Percentiles rank a stretch among this genome's conserved stretches.
Conservation (phyloP, 306 rosid species). For the Begonia loranthoides region DNA sequence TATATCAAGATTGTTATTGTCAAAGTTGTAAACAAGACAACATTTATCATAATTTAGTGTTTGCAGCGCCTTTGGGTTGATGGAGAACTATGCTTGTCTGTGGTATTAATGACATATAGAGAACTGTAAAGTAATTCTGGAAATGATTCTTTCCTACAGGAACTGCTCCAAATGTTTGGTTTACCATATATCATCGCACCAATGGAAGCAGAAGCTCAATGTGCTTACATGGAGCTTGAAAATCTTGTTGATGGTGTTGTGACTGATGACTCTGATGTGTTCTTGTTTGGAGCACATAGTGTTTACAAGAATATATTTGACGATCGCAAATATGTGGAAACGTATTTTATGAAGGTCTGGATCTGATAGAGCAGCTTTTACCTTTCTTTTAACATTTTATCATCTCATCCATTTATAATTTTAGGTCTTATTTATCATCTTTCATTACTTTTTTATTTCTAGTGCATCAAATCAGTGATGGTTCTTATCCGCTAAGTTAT, state of each 20-base stretch:
- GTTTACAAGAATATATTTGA: constrained; percentile 96
- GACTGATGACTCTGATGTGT: constrained; percentile 89
- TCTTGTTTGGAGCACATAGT: constrained; percentile 82
- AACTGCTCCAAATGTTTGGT: constrained; percentile 93
- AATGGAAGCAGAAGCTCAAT: constrained; percentile 98
- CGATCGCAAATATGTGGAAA: constrained; percentile 93
- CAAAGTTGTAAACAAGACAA: too few relatives aligned
- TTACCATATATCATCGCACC: constrained; percentile 95
- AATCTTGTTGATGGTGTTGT: constrained; percentile 96
- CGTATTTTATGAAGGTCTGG: constrained; percentile 81
- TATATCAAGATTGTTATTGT: too few relatives aligned
- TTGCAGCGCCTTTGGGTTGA: too few relatives aligned
- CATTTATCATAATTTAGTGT: too few relatives aligned
- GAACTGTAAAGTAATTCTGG: too few relatives aligned
- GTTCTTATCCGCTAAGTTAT: too few relatives aligned
- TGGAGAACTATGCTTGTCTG: too few relatives aligned
- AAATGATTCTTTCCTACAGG: constrained; percentile 24
- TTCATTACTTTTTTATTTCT: not conserved
- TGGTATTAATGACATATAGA: too few relatives aligned
- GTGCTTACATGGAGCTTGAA: constrained; percentile 76
- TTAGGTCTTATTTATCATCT: not conserved
- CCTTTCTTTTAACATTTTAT: too few relatives aligned
- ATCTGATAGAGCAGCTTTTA: constrained; percentile 12
- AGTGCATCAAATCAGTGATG: too few relatives aligned
- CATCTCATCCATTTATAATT: constrained; percentile 1